Evolutionary conservation across 2,329 filamentous ascomycete genomes (phyloP), one percentile per base, ranked within the genome.

Genomic region (Penicillium sp.): DNA sequence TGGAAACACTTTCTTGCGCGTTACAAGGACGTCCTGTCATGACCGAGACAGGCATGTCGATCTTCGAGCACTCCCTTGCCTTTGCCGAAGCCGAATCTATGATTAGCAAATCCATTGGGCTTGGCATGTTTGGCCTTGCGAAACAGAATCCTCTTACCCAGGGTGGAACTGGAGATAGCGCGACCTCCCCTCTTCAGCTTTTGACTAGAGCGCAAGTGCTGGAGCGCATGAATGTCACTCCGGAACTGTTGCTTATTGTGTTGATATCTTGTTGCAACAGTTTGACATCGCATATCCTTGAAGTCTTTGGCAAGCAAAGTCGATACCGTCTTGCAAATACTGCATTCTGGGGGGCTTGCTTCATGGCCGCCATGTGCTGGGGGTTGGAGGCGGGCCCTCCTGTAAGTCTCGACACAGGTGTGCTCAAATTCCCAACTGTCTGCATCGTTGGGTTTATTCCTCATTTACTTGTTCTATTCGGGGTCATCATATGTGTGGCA

Each of bases 391-490:
- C 72, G 53, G 71, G 76, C 19, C 76, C 77, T 13, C 73, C 78
- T n/a, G 61, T 77, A n/a, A 72, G 72, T 45, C 74, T 74, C 27
- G 76, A 76, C 62, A 75, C 64, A 52, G 89, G 90, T 4, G 81
- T 96, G 11, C 80, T 97, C 43, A 85, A 91, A 59, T 97, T 96
- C 63, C 95, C 95, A 3, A 97, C 93, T 0, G 92, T 98, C 42
- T 97, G 91, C 68, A 92, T 98, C 57, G 89, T 98, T 29, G 91
- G 93, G 1, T 97, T 98, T 71, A 89, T 98, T 35, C 95, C 95
- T 1, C 93, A 98, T 73, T 82, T 98, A n/a, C 79, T 96, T 24
- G 90, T 98, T 13, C 76, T 98, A 1, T 67, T 84, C 8, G 95
- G 93, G 0, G 96, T 97, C 47, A 57, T 85, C 5, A 78, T 88